Base-by-base conservation (phyloP, 345 rosid species). In the Mangifera indica region DNA sequence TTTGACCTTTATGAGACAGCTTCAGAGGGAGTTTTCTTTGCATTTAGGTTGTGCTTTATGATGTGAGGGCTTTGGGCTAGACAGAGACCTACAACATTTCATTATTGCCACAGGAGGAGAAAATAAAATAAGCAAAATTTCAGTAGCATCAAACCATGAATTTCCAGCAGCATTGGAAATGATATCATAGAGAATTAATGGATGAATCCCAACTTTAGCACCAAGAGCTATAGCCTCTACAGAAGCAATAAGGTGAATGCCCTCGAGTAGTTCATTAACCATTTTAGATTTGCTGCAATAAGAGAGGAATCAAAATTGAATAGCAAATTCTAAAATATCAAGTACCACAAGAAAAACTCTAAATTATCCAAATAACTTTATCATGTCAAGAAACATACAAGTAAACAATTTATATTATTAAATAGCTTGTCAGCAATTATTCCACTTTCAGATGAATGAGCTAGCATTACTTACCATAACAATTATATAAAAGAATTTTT, bases 141-240 rank as follows among this genome's bases (percentile, higher is more conserved):
- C 64, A 71, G 51, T 37, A 56, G 78, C 69, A 34, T 67, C 90
- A 73, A 69, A 94, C 98, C 98, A 87, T 78, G 98, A 94, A 80
- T 87, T 94, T 74, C 98, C 98, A 81, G 98, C 98, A 68, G 98
- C 97, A 85, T 92, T 90, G 60, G 98, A 88, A 74, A 94, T 87
- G 76, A 94, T 94, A 82, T 94, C 87, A 76, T 94, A 94, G 78
- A 92, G 81, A 67, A 94, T 92, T 95, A 93, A 89, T 18, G 98
- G 98, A 87, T 94, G 93, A 71, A 90, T 84, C 64, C 88, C 88
- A 22, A 86, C 89, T 72, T 84, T 81, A 44, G 86, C 76, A 75
- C 93, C 91, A 67, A 94, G 84, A 69, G 89, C 83, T 77, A 94
- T 86, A 71, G 97, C 98, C 78, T 94, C 98, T 80, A 87, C 84